Evolutionary conservation across 441 rosid genomes (phyloP).

Genomic region (Adansonia gregorii): DNA sequence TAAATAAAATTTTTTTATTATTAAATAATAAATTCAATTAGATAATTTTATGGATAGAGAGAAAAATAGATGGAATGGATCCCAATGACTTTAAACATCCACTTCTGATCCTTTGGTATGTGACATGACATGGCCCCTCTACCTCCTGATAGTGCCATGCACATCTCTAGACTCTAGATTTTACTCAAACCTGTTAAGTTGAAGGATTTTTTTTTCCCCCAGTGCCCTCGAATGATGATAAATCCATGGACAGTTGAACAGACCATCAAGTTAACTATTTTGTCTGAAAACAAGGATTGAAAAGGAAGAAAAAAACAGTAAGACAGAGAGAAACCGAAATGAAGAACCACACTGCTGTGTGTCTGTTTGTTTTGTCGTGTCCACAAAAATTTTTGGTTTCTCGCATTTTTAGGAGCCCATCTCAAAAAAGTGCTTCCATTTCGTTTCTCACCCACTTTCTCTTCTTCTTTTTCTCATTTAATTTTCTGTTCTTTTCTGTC

Average conservation of each 20-base stretch:
- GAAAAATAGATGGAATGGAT: neutral
- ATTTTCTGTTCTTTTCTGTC: neutral
- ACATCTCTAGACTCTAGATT: neutral
- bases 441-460: neutral
- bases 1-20: too few species aligned
- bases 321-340: too few species aligned
- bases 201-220: neutral
- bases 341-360: neutral
- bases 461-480: constrained; percentile 5
- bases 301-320: too few species aligned
- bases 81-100: neutral
- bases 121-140: neutral
- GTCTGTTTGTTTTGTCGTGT: neutral
- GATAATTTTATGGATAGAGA: too few species aligned
- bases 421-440: constrained; percentile 16
- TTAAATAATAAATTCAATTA: too few species aligned
- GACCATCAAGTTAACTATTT: neutral
- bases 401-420: constrained; percentile 27
- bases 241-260: neutral
- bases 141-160: neutral
- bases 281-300: neutral
- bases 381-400: constrained; percentile 28
- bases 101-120: neutral
- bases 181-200: neutral
- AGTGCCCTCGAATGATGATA: too few species aligned